phyloP scores from a whole-genome alignment of 208 protist genomes.

The Leishmania aethiopica region DNA sequence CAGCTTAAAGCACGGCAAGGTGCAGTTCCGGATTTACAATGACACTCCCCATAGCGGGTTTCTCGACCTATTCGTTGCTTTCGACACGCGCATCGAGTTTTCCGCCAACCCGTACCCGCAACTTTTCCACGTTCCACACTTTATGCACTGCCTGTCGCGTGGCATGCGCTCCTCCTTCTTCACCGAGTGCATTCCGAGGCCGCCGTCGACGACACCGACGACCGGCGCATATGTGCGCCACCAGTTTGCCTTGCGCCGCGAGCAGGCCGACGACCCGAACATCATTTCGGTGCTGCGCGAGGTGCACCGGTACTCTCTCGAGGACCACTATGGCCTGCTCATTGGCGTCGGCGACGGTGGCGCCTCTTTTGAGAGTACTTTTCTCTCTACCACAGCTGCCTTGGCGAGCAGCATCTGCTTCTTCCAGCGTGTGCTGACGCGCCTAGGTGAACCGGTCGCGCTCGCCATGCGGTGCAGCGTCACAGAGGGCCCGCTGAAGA shows the following conservation, averaged over 20 bases:
- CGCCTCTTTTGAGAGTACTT: constrained; percentile 72
- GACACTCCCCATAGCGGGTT: constrained; percentile 64
- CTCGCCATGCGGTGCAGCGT: constrained; percentile 62
- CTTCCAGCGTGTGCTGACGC: constrained; percentile 76
- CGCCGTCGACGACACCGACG: constrained; percentile 58
- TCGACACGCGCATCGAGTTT: constrained; percentile 78
- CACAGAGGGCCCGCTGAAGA: constrained; percentile 63
- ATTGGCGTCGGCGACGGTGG: constrained; percentile 68
- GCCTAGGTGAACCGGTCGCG: constrained; percentile 66
- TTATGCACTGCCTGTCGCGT: constrained; percentile 69
- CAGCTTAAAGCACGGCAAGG: constrained; percentile 70
- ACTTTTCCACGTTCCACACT: constrained; percentile 59
- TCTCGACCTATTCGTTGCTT: constrained; percentile 68
- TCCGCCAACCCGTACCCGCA: constrained; percentile 50
- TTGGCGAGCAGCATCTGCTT: constrained; percentile 84
- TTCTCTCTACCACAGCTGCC: constrained; percentile 73
- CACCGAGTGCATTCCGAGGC: constrained; percentile 55
- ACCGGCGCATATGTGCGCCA: constrained; percentile 74
- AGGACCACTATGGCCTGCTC: constrained; percentile 82
- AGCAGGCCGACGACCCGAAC: constrained; percentile 56
- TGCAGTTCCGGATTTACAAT: constrained; percentile 78
- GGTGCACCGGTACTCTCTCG: constrained; percentile 86
- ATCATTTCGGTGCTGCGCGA: constrained; percentile 72
- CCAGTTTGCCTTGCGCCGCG: constrained; percentile 46
- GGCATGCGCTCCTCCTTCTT: constrained; percentile 73